Conservation (phyloP, 352 stramenopile species). For the Phytophthora citrophthora region DNA sequence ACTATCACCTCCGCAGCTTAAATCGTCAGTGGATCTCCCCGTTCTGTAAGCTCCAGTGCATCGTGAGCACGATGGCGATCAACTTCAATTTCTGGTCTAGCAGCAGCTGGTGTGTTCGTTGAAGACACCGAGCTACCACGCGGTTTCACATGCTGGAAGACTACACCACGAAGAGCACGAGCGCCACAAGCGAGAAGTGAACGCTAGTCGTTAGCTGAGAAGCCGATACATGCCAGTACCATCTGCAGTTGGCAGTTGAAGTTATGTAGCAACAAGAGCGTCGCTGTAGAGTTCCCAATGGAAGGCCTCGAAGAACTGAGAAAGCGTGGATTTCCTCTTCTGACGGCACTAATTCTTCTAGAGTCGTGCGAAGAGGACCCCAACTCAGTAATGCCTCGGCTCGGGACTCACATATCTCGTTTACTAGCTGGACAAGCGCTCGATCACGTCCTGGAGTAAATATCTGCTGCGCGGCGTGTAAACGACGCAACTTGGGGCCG, state of each 20-base stretch:
- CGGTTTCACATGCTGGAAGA: slow-evolving; percentile 90
- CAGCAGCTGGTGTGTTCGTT: slow-evolving; percentile 84
- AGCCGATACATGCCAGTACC: slow-evolving; percentile 86
- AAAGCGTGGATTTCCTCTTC: too few species aligned
- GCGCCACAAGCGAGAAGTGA: slow-evolving; percentile 70
- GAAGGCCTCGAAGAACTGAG: slow-evolving; percentile 53
- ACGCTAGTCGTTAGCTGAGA: slow-evolving; percentile 63
- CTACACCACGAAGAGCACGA: slow-evolving; percentile 64
- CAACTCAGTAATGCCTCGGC: too few species aligned
- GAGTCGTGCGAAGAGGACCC: too few species aligned
- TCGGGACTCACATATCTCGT: too few species aligned
- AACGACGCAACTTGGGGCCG: too few species aligned
- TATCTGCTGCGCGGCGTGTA: too few species aligned
- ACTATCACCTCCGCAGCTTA: too few species aligned
- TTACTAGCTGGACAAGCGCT: too few species aligned
- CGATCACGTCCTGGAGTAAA: too few species aligned
- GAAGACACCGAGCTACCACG: slow-evolving; percentile 88
- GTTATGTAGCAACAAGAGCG: slow-evolving; percentile 86
- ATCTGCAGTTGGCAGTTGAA: slow-evolving; percentile 90
- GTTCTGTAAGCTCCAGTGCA: slow-evolving; percentile 95
- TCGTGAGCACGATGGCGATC: slow-evolving; percentile 82
- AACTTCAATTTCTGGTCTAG: slow-evolving; percentile 85
- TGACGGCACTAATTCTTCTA: too few species aligned
- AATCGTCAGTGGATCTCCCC: slow-evolving; percentile 99
- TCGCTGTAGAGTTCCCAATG: slow-evolving; percentile 66